phyloP scores from a whole-genome alignment of 257 asterid genomes.

The Scutellaria minor region DNA sequence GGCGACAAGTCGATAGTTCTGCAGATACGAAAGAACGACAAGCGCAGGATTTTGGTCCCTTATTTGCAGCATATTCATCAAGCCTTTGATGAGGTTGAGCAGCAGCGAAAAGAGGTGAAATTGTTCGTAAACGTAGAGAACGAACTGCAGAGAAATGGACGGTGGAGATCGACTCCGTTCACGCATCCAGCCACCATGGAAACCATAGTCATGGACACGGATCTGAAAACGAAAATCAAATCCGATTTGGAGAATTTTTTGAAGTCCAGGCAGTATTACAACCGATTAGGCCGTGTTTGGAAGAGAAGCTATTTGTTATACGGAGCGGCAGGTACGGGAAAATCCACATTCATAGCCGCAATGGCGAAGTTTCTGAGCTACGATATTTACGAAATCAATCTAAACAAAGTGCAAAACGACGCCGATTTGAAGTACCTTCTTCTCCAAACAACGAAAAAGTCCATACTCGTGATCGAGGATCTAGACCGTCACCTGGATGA shows the following conservation, averaged over 20 bases:
- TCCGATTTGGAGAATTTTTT: constrained; percentile 71
- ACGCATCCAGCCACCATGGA: constrained; percentile 92
- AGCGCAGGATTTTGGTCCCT: constrained; percentile 67
- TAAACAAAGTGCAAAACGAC: constrained; percentile 65
- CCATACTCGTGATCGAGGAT: constrained; percentile 79
- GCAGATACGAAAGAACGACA: constrained; percentile 71
- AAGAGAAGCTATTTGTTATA: constrained; percentile 79
- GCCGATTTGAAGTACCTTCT: constrained; percentile 72
- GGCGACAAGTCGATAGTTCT: constrained; percentile 53
- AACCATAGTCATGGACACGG: constrained; percentile 81
- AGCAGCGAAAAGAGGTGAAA: constrained; percentile 65
- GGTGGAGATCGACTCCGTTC: constrained; percentile 77
- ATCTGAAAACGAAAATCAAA: constrained; percentile 76
- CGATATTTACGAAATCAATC: constrained; percentile 78
- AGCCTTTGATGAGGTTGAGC: constrained; percentile 73
- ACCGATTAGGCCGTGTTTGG: constrained; percentile 91
- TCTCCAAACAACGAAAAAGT: constrained; percentile 70
- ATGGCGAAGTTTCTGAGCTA: constrained; percentile 73
- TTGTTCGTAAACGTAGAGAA: constrained; percentile 63
- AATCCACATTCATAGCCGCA: constrained; percentile 77
- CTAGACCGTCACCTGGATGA: constrained; percentile 66
- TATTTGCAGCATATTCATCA: constrained; percentile 74
- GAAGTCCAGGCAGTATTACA: constrained; percentile 80
- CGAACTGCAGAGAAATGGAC: constrained; percentile 55
- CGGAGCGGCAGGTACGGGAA: constrained; percentile 90